Evolutionary conservation across 164 flowering plant species (phyloP).

Genomic region (Chloranthus sessilifolius): DNA sequence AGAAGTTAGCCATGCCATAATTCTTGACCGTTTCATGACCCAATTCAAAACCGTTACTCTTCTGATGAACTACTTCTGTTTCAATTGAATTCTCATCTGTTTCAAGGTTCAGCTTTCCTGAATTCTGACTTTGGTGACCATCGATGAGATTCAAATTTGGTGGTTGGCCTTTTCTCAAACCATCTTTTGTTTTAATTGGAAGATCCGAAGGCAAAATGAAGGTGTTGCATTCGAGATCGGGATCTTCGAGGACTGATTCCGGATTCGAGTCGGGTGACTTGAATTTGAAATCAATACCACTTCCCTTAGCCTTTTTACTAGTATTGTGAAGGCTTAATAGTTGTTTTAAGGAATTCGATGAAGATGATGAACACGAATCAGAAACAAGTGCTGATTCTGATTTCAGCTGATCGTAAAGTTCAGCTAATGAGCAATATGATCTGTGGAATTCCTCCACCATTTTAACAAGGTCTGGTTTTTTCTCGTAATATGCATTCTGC

Average conservation of each 20-base stretch:
- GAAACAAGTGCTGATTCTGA: conserved; percentile 2
- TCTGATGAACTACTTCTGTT: too few species aligned
- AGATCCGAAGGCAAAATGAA: too few species aligned
- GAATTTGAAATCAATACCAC: conserved; percentile 6
- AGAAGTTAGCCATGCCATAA: background rate
- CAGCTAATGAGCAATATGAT: conserved; percentile 29
- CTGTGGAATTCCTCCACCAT: conserved; percentile 31
- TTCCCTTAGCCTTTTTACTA: background rate
- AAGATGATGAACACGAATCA: conserved; percentile 13
- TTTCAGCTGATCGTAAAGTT: conserved; percentile 23
- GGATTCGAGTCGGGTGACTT: conserved; percentile 17
- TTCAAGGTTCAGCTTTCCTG: background rate
- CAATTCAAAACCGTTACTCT: background rate
- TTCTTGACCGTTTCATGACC: conserved; percentile 6
- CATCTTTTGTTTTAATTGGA: conserved; percentile 6
- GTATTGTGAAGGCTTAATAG: background rate
- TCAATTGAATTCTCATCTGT: background rate
- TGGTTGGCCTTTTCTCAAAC: background rate
- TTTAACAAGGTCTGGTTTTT: conserved; percentile 15
- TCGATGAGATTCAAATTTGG: background rate
- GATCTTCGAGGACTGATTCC: conserved; percentile 27
- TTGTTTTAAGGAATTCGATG: conserved; percentile 17
- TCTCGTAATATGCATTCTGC: conserved; percentile 23
- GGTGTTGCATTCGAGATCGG: conserved; percentile 14
- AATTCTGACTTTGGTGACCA: background rate